Base-by-base conservation (phyloP, 257 asterid species). In the Nicotiana otophora region DNA sequence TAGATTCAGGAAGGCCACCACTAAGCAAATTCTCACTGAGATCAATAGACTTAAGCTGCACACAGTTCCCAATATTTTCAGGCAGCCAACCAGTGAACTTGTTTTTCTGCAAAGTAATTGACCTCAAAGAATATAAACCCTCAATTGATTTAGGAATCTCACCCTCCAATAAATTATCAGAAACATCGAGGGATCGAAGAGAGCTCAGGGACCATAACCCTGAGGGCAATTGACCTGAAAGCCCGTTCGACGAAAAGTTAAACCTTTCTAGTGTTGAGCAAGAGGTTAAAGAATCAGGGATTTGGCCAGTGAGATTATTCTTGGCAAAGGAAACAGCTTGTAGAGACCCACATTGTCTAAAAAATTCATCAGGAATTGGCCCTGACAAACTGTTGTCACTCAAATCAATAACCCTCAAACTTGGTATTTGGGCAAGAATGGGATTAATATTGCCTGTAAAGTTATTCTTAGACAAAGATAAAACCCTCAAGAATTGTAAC, bases 111-210 rank as follows among this genome's bases (percentile, higher is more conserved):
- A 93, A 85, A 88, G 77, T 88, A 78, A 93, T 70, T 3, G 80
- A 83, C 84, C 88, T 89, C 66, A 93, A 76, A 77, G 83, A 84
- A 83, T 83, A 81, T 84, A 92, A 84, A 54, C 81, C 84, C 69
- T 87, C 96, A 62, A 95, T 53, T 63, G 91, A 94, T 30, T 70
- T 60, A 1, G 97, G 95, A 83, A 95, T 87, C 87, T 90, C 92
- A 69, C 97, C 98, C 70, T 87, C 92, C 15, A 95, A 85, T 74
- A 83, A 42, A 89, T 95, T 95, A 81, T 87, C 90, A 60, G 97
- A 92, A 81, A 93, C 86, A 88, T 94, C 97, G 54, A 94, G 87
- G 1, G 84, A 83, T 10, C 86, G 84, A n/a, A 94, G 88, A 48
- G 91, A 87, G 55, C 61, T 83, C 91, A 94, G 53, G 82, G 91